Conservation (phyloP, 768 basidiomycete genomes). For the Amanita brunnescens region DNA sequence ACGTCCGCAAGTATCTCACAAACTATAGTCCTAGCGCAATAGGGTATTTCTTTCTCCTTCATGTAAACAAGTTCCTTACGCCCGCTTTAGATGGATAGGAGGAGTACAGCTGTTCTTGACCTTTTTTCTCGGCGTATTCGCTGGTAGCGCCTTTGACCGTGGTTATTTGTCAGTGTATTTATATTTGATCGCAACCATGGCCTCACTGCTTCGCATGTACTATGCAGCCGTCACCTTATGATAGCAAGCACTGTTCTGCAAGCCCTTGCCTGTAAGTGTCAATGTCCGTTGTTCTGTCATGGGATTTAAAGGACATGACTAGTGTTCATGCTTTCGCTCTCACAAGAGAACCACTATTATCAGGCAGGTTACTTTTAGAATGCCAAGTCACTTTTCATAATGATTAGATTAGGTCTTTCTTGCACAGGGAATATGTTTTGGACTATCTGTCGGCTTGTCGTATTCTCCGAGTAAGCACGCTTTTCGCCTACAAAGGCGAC, state of each 20-base stretch:
- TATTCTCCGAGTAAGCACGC: conserved; percentile 29
- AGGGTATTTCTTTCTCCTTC: conserved; percentile 13
- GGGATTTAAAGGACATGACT: background rate
- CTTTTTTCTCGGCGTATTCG: conserved; percentile 35
- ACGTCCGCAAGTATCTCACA: conserved; percentile 19
- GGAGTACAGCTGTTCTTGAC: conserved; percentile 43
- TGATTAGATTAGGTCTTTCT: conserved; percentile 35
- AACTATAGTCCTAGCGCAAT: conserved; percentile 18
- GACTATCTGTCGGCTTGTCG: conserved; percentile 38
- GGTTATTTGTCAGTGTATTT: conserved; percentile 34
- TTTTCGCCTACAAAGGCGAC: background rate
- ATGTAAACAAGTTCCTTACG: background rate
- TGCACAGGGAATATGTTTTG: conserved; percentile 39
- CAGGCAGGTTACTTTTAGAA: conserved; percentile 16
- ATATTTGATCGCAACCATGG: background rate
- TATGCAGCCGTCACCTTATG: conserved; percentile 17
- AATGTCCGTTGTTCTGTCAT: background rate
- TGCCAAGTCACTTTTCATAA: background rate
- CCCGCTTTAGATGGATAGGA: conserved; percentile 35
- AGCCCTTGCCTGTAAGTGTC: conserved; percentile 19
- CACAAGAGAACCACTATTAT: conserved; percentile 26
- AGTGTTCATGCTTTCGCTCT: conserved; percentile 29
- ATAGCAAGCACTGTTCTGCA: conserved; percentile 15
- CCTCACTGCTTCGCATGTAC: background rate
- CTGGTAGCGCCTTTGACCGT: conserved; percentile 41